Base-by-base conservation (phyloP, 2,329 filamentous ascomycete species). In the Trichoderma asperellum region DNA sequence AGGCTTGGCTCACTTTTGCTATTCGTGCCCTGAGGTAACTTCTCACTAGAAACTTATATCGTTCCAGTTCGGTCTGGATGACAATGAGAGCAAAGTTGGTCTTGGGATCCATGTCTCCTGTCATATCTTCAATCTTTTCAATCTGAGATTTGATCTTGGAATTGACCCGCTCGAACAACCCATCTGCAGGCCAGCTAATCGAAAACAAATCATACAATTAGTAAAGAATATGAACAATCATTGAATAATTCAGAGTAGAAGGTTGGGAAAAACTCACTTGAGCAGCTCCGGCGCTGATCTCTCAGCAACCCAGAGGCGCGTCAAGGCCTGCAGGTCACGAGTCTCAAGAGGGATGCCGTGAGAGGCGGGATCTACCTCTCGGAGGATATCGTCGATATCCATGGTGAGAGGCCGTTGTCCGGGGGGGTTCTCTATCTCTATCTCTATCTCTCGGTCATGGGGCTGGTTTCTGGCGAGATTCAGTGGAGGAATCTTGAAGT, bases 41-140 rank as follows among this genome's bases (percentile, higher is more conserved):
- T 71, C 96, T 87, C 21, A 98, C 87, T 27, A 99, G 85, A 77
- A 94, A 99, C 82, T 97, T 97, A 81, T 92, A 96, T 57, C 96
- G 87, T 79, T 97, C 94, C 67, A 99, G 87, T 82, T 99, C 96
- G 7, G 96, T 98, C 83, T 99, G 96, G 67, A 97, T 90, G 71
- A 99, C 91, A 60, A 97, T 97, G 76, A 98, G 89, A 71, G 89
- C 89, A 79, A 99, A 97, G 79, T 97, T 98, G 72, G 92, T 91
- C 79, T 92, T 94, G 58, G 94, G 92, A 76, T 97, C 94, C 88
- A 94, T 91, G 76, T 92, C 90, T 71, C 91, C 92, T 14, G 92
- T 95, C 85, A 94, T 87, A 70, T 90, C 87, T 81, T 92, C 91
- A 72, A 93, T 88, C 73, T 85, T 86, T 79, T 90, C 87, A 75